Percentiles rank a stretch among this genome's conserved stretches.
phyloP scores from a whole-genome alignment of 768 basidiomycete genomes.

The Lactarius psammicola region DNA sequence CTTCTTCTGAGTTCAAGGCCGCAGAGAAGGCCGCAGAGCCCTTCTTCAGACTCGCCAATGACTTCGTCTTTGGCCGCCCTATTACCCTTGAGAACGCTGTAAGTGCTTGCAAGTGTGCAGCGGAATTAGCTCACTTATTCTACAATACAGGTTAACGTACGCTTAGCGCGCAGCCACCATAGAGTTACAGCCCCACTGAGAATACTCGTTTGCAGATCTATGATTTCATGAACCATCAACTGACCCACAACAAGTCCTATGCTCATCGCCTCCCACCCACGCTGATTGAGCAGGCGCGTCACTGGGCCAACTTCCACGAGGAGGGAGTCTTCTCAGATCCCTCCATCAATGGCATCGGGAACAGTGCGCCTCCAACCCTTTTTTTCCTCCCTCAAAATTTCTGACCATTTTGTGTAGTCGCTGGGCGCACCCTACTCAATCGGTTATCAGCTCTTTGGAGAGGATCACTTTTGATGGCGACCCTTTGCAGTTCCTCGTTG shows the following conservation, averaged over 20 bases:
- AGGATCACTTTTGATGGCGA: slow-evolving; percentile 77
- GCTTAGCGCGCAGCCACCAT: slow-evolving; percentile 29
- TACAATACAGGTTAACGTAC: slow-evolving; percentile 65
- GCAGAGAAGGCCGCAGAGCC: slow-evolving; percentile 53
- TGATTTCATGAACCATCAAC: slow-evolving; percentile 74
- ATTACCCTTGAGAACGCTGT: slow-evolving; percentile 68
- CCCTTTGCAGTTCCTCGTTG: slow-evolving; percentile 73
- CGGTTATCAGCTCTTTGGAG: slow-evolving; percentile 67
- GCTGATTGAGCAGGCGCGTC: slow-evolving; percentile 69
- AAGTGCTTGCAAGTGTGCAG: slow-evolving; percentile 33
- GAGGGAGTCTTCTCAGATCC: slow-evolving; percentile 65
- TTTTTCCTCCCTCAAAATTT: neutral
- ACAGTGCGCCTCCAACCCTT: slow-evolving; percentile 52
- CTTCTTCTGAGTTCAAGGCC: slow-evolving; percentile 64
- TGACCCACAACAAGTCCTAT: slow-evolving; percentile 80
- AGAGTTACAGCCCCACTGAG: slow-evolving; percentile 1
- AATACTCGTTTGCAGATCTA: slow-evolving; percentile 48
- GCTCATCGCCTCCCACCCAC: slow-evolving; percentile 79
- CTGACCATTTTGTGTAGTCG: slow-evolving; percentile 49
- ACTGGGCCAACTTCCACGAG: slow-evolving; percentile 79
- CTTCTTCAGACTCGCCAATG: slow-evolving; percentile 65
- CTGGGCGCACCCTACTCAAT: slow-evolving; percentile 73
- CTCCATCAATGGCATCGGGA: slow-evolving; percentile 65
- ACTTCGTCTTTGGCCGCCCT: slow-evolving; percentile 70
- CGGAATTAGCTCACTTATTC: slow-evolving; percentile 26